Evolutionary conservation across 2,329 filamentous ascomycete genomes (phyloP).

Genomic region (Calonectria fujianensis): DNA sequence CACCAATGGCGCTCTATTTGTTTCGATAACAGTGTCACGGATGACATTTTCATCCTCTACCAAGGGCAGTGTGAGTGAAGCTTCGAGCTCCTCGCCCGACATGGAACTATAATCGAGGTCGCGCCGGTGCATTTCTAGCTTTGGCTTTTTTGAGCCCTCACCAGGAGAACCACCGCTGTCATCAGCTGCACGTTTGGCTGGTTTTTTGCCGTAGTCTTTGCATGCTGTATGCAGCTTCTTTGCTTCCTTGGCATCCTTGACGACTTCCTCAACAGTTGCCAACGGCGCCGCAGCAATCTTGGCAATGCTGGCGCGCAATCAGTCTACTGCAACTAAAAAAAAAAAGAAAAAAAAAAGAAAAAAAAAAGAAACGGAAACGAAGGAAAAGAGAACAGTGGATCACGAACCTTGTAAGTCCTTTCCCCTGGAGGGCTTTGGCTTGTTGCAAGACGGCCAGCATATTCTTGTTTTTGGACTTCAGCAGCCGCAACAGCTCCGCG

Average conservation of each 20-base stretch:
- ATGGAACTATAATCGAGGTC: slow-evolving; percentile 64
- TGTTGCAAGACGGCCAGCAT: slow-evolving; percentile 77
- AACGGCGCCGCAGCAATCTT: slow-evolving; percentile 72
- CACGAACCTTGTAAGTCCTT: slow-evolving; percentile 73
- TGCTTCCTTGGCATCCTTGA: slow-evolving; percentile 70
- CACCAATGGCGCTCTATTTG: slow-evolving; percentile 88
- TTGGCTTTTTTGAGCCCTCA: slow-evolving; percentile 57
- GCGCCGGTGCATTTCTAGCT: slow-evolving; percentile 58
- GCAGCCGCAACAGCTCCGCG: slow-evolving; percentile 76
- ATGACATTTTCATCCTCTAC: slow-evolving; percentile 76
- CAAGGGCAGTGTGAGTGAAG: slow-evolving; percentile 76
- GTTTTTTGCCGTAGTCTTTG: slow-evolving; percentile 70
- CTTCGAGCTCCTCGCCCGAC: slow-evolving; percentile 76
- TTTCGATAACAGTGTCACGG: slow-evolving; percentile 75
- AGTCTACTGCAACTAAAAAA: not conserved
- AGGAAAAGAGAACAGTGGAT: fast-evolving
- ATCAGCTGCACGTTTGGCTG: slow-evolving; percentile 57
- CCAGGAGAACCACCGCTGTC: slow-evolving; percentile 39
- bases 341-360: no score
- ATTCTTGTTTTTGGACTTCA: slow-evolving; percentile 75
- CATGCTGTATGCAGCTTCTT: slow-evolving; percentile 72
- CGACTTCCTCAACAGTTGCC: slow-evolving; percentile 65
- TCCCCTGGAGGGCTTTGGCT: slow-evolving; percentile 74
- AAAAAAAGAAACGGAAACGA: not conserved
- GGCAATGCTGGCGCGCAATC: slow-evolving; percentile 64